These are phyloP conservation scores for Auricularia heimuer DNA, from an alignment of 768 basidiomycete genomes.

Conservation along the genomic window DNA sequence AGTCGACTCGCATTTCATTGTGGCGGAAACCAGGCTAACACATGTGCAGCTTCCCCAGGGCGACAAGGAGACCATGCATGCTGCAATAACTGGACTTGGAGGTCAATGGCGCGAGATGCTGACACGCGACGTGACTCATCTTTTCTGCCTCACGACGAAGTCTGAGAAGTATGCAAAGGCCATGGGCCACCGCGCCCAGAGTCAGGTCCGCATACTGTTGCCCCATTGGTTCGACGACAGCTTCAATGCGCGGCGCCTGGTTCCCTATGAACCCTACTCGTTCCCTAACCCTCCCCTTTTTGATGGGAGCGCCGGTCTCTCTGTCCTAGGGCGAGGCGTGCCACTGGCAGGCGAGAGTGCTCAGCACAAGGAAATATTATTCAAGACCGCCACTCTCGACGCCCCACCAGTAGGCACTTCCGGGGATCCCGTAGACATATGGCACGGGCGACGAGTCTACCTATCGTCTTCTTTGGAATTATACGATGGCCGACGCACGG, in stretches of 20 bases:
- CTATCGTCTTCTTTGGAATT: conserved; percentile 53
- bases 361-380: conserved; percentile 25
- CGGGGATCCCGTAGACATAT: neutral
- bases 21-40: neutral
- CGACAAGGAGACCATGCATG: conserved; percentile 65
- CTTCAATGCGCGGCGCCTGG: conserved; percentile 14
- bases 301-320: neutral
- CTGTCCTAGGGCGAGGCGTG: conserved; percentile 11
- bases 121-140: conserved; percentile 80
- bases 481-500: conserved; percentile 34
- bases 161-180: conserved; percentile 41
- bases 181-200: conserved; percentile 48
- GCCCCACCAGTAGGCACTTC: neutral
- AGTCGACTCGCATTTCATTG: conserved; percentile 11
- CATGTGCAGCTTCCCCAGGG: conserved; percentile 39
- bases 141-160: conserved; percentile 49
- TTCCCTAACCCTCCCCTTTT: conserved; percentile 11
- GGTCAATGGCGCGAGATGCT: conserved; percentile 72
- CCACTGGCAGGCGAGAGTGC: conserved; percentile 24
- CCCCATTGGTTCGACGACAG: conserved; percentile 90
- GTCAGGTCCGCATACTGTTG: conserved; percentile 58
- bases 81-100: conserved; percentile 64
- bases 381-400: conserved; percentile 21
- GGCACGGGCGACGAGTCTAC: conserved; percentile 41
- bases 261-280: conserved; percentile 18